These are phyloP conservation scores for Pythium phragmiticola DNA, from an alignment of 352 stramenopile species.

Conservation along the genomic window DNA sequence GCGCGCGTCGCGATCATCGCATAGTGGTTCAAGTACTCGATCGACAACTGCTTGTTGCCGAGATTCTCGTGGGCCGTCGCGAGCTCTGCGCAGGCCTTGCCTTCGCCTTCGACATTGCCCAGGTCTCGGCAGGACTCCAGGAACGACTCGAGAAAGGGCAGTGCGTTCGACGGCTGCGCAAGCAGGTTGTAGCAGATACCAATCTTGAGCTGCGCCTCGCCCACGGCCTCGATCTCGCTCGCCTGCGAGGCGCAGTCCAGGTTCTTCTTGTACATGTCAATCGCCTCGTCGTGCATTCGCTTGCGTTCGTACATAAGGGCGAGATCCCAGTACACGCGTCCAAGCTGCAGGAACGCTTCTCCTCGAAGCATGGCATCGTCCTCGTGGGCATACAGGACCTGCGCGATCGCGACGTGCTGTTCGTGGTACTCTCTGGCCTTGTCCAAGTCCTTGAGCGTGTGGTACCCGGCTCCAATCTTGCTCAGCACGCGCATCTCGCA, in stretches of 20 bases:
- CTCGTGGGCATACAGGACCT: slow-evolving; percentile 64
- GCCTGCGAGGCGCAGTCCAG: slow-evolving; percentile 70
- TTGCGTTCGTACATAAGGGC: slow-evolving; percentile 46
- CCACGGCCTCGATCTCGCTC: slow-evolving; percentile 53
- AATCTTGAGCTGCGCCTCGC: slow-evolving; percentile 72
- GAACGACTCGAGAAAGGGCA: slow-evolving; percentile 85
- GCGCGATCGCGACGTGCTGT: slow-evolving; percentile 71
- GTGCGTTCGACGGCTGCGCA: slow-evolving; percentile 52
- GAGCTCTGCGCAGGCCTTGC: slow-evolving; percentile 84
- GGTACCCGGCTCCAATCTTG: slow-evolving; percentile 82
- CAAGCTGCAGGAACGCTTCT: slow-evolving; percentile 65
- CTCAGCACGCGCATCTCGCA: slow-evolving; percentile 87
- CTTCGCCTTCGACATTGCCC: slow-evolving; percentile 70
- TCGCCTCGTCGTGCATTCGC: slow-evolving; percentile 42
- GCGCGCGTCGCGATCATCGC: slow-evolving; percentile 71
- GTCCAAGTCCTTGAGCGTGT: slow-evolving; percentile 64
- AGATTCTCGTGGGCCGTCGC: slow-evolving; percentile 85
- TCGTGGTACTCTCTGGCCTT: slow-evolving; percentile 83
- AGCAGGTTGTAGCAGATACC: slow-evolving; percentile 74
- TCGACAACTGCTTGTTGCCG: slow-evolving; percentile 72
- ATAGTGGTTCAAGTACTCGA: slow-evolving; percentile 90
- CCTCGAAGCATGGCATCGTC: slow-evolving; percentile 54
- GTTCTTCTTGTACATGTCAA: slow-evolving; percentile 74
- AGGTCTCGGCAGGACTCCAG: slow-evolving; percentile 54
- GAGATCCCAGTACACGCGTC: slow-evolving; percentile 74